phyloP scores from a whole-genome alignment of 805 yeast genomes.

The Torulaspora delbrueckii region DNA sequence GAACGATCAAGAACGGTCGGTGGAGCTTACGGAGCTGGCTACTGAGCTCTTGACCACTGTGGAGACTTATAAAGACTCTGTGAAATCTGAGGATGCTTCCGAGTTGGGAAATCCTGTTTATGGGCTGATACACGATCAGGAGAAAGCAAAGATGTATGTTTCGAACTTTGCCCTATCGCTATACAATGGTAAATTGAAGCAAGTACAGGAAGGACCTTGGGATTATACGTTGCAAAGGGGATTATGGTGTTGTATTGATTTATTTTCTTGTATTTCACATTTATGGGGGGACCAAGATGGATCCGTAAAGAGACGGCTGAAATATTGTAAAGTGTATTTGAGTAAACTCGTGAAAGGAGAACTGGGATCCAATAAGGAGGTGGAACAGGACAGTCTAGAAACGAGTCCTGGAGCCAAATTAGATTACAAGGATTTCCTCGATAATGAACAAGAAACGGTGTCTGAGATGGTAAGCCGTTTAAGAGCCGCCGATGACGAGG shows the following conservation, averaged over 20 bases:
- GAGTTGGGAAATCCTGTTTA: slow-evolving; percentile 33
- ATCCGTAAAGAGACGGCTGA: slow-evolving; percentile 21
- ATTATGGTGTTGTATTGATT: slow-evolving; percentile 34
- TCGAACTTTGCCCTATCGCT: slow-evolving; percentile 54
- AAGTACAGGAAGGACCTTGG: slow-evolving; percentile 48
- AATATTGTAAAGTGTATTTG: slow-evolving; percentile 29
- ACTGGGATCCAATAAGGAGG: slow-evolving; percentile 7
- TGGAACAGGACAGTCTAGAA: not conserved
- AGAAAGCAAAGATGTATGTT: slow-evolving; percentile 51
- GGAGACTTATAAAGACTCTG: slow-evolving; percentile 48
- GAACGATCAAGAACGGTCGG: slow-evolving; percentile 51
- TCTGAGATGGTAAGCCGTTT: slow-evolving; percentile 8
- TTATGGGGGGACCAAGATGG: slow-evolving; percentile 24
- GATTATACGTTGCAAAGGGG: slow-evolving; percentile 23
- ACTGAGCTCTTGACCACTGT: slow-evolving; percentile 61
- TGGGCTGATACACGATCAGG: slow-evolving; percentile 53
- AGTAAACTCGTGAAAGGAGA: slow-evolving; percentile 27
- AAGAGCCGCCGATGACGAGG: slow-evolving; percentile 6
- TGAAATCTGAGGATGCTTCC: slow-evolving; percentile 25
- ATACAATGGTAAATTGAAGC: slow-evolving; percentile 45
- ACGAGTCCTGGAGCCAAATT: not conserved
- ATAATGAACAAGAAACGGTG: slow-evolving; percentile 2
- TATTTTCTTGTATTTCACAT: slow-evolving; percentile 20
- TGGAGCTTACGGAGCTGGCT: slow-evolving; percentile 57
- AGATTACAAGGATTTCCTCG: slow-evolving; percentile 7